Percentiles rank a stretch among this genome's conserved stretches.
Conservation (phyloP, 495 filamentous ascomycete species). For the Tetracladium setigerum region DNA sequence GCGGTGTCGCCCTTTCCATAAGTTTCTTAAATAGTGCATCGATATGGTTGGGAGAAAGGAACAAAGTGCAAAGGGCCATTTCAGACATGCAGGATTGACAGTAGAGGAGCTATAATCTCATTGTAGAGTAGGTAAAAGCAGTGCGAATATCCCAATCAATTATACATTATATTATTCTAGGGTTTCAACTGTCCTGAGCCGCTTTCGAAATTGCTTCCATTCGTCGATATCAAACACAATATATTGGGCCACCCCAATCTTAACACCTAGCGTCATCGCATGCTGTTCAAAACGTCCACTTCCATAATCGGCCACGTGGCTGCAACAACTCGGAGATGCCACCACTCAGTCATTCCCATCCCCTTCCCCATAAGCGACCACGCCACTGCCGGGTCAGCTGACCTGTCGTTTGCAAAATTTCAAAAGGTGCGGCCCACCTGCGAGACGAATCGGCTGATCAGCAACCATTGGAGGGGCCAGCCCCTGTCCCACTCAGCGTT, state of each 20-base stretch:
- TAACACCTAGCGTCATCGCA: conserved; percentile 13
- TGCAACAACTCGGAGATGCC: no score
- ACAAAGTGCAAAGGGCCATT: neutral
- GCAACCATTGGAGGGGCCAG: no score
- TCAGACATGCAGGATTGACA: neutral
- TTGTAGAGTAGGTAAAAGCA: neutral
- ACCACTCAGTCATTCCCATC: no score
- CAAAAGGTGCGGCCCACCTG: no score
- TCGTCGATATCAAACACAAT: conserved; percentile 24
- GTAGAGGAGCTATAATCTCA: neutral
- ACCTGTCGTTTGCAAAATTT: no score
- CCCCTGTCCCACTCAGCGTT: no score
- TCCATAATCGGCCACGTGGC: no score
- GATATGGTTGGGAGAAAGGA: neutral
- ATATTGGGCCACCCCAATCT: conserved; percentile 20
- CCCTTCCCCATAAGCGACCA: no score
- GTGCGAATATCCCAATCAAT: neutral
- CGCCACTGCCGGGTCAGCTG: no score
- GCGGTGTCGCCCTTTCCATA: no score
- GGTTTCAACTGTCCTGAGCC: neutral
- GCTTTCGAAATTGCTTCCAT: conserved; percentile 14
- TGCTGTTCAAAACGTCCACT: no score
- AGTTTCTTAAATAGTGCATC: neutral
- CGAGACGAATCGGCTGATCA: no score
- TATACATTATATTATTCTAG: neutral